These are phyloP conservation scores for Miscanthus lutarioriparius DNA, from an alignment of 176 grass and related monocot genomes.

Conservation along the genomic window DNA sequence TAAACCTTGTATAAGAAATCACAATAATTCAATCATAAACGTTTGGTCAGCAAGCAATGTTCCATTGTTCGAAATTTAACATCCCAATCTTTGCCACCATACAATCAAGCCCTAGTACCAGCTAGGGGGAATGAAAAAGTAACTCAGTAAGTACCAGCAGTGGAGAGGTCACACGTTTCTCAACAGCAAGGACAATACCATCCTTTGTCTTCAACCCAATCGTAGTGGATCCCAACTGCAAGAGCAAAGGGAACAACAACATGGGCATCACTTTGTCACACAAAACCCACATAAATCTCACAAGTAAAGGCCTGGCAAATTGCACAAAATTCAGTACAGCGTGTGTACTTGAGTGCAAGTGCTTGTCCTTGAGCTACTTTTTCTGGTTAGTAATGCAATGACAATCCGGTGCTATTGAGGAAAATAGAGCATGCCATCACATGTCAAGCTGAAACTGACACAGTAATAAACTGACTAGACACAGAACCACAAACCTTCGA, in stretches of 20 bases:
- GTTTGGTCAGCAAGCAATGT: too few species aligned
- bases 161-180: conserved; percentile 94
- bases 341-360: neutral
- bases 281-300: neutral
- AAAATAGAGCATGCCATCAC: neutral
- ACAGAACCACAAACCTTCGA: neutral
- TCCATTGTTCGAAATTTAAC: too few species aligned
- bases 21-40: too few species aligned
- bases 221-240: conserved; percentile 86
- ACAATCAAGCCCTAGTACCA: too few species aligned
- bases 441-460: conserved; percentile 9
- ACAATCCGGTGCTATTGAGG: neutral
- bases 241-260: neutral
- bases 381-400: neutral
- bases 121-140: too few species aligned
- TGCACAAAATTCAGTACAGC: neutral
- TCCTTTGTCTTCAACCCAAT: conserved; percentile 85
- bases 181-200: conserved; percentile 86
- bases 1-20: too few species aligned
- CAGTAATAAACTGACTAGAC: neutral
- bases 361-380: neutral
- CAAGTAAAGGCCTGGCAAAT: neutral
- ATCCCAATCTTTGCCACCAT: too few species aligned
- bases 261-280: neutral
- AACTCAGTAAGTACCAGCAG: conserved; percentile 55